Percentiles rank a stretch among this genome's conserved stretches.
These are phyloP conservation scores for Rasamsonia emersonii DNA, from an alignment of 2,329 filamentous ascomycete genomes.

Conservation along the genomic window DNA sequence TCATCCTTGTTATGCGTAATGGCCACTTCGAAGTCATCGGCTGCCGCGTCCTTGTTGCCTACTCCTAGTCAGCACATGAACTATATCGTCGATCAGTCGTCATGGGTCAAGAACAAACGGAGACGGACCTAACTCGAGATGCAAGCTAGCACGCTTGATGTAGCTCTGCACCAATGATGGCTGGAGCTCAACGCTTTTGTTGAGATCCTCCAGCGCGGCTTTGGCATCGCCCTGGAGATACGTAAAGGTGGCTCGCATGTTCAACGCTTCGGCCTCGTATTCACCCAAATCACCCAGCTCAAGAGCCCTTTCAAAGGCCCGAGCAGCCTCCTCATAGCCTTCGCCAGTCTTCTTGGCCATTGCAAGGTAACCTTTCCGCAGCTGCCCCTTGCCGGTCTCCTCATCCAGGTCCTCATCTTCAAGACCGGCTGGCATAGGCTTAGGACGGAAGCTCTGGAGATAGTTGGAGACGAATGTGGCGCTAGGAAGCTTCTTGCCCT, in stretches of 20 bases:
- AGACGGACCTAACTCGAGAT: conserved; percentile 73
- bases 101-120: not conserved
- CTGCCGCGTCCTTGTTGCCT: conserved; percentile 79
- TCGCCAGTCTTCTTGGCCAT: conserved; percentile 82
- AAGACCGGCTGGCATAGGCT: conserved; percentile 68
- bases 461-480: conserved; percentile 98
- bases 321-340: conserved; percentile 80
- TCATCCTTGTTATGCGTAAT: conserved; percentile 77
- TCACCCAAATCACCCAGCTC: conserved; percentile 72
- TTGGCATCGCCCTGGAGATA: conserved; percentile 85
- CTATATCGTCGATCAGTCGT: not conserved
- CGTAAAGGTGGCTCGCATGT: conserved; percentile 92
- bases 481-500: conserved; percentile 81
- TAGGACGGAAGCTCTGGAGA: conserved; percentile 91
- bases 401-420: conserved; percentile 74
- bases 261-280: conserved; percentile 85
- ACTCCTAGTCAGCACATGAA: conserved; percentile 21
- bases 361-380: conserved; percentile 72
- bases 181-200: conserved; percentile 87
- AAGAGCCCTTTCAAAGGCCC: conserved; percentile 79
- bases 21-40: conserved; percentile 78
- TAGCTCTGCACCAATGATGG: conserved; percentile 88
- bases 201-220: conserved; percentile 73
- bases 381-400: conserved; percentile 71
- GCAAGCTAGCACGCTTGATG: conserved; percentile 98